These are phyloP conservation scores for Capronia coronata DNA, from an alignment of 2,329 filamentous ascomycete genomes.

Conservation along the genomic window DNA sequence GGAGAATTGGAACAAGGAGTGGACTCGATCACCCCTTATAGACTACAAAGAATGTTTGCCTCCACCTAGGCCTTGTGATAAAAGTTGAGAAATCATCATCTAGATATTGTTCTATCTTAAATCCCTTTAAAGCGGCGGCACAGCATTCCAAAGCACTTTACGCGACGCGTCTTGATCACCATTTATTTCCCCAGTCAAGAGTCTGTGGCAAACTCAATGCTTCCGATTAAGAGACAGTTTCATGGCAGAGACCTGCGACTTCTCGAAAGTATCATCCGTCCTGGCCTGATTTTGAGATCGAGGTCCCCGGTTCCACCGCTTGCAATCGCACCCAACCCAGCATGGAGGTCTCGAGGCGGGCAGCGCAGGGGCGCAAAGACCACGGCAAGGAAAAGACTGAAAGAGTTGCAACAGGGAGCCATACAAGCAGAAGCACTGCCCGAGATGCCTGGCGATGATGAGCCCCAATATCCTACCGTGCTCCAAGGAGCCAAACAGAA, in stretches of 20 bases:
- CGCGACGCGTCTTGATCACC: not conserved
- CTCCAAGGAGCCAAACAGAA: slow-evolving; percentile 79
- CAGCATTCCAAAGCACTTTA: not conserved
- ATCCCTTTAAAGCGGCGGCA: not conserved
- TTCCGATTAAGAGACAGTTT: slow-evolving; percentile 6
- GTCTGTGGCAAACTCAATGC: too few species aligned
- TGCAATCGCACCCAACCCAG: not conserved
- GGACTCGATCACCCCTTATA: too few species aligned
- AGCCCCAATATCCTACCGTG: slow-evolving; percentile 72
- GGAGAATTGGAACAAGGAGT: too few species aligned
- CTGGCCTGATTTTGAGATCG: not conserved
- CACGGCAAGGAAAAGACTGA: slow-evolving; percentile 32
- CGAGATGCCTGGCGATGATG: slow-evolving; percentile 41
- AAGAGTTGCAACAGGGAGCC: slow-evolving; percentile 52
- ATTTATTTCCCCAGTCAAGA: too few species aligned
- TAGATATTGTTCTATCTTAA: too few species aligned
- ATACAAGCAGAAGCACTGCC: slow-evolving; percentile 42
- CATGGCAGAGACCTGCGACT: slow-evolving; percentile 14
- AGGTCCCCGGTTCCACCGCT: not conserved
- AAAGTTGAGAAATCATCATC: too few species aligned
- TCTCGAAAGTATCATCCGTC: slow-evolving; percentile 10
- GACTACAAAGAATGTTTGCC: too few species aligned
- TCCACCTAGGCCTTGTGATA: too few species aligned
- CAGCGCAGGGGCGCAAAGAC: slow-evolving; percentile 24
- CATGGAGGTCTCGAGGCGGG: slow-evolving; percentile 1